Conservation (phyloP, 768 basidiomycete genomes). For the Hemileccinum impolitum region DNA sequence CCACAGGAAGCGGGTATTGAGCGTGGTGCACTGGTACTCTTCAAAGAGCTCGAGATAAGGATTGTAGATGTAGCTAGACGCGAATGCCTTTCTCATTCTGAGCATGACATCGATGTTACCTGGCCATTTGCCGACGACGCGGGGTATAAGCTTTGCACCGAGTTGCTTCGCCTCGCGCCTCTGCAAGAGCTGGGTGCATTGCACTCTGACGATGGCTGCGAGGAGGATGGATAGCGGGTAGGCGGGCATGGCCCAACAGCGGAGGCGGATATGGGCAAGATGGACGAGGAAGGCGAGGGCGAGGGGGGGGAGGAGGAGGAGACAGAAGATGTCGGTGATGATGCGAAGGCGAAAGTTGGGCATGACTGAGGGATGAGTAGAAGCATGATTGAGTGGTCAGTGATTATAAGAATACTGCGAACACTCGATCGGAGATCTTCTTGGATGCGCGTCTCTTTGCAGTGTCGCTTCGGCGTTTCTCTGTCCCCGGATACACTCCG, state of each 20-base stretch:
- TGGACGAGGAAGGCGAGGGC: conserved; percentile 32
- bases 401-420: not conserved
- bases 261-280: conserved; percentile 30
- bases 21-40: conserved; percentile 66
- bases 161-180: conserved; percentile 43
- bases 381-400: not conserved
- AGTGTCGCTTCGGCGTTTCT: not conserved
- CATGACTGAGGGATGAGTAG: not conserved
- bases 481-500: not conserved
- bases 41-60: conserved; percentile 65
- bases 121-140: conserved; percentile 67
- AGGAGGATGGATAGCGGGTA: conserved; percentile 42
- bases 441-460: no score
- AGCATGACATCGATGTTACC: conserved; percentile 73
- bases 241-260: conserved; percentile 34
- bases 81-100: conserved; percentile 50
- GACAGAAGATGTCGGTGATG: conserved; percentile 42
- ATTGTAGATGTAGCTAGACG: conserved; percentile 58
- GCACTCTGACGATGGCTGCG: conserved; percentile 36
- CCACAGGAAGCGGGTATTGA: conserved; percentile 70
- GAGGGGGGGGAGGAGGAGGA: conserved; percentile 41
- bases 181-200: conserved; percentile 37
- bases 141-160: conserved; percentile 51
- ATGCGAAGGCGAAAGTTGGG: conserved; percentile 47
- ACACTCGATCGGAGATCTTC: no score